phyloP scores from a whole-genome alignment of 495 filamentous ascomycete genomes.

The Amniculicola lignicola region DNA sequence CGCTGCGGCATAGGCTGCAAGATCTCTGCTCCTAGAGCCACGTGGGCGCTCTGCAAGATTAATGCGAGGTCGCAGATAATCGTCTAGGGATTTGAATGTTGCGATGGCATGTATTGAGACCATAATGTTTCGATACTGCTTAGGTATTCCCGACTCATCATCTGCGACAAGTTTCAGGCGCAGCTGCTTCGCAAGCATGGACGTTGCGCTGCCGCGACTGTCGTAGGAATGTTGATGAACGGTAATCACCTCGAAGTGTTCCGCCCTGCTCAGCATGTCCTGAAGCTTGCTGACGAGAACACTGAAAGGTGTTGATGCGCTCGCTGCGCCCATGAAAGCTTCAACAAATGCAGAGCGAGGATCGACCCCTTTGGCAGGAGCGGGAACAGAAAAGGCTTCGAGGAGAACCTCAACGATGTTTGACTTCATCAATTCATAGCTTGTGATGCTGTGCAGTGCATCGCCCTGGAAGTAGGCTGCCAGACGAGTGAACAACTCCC shows the following conservation, averaged over 20 bases:
- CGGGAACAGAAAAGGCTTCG: constrained; percentile 67
- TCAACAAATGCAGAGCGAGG: constrained; percentile 83
- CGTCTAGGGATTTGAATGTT: constrained; percentile 93
- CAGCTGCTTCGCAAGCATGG: constrained; percentile 95
- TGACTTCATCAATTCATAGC: constrained; percentile 87
- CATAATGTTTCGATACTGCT: constrained; percentile 85
- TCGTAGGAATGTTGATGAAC: constrained; percentile 92
- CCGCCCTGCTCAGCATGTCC: constrained; percentile 89
- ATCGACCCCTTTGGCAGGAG: constrained; percentile 46
- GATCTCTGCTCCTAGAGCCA: constrained; percentile 62
- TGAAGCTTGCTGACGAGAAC: constrained; percentile 91
- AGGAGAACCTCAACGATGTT: constrained; percentile 81
- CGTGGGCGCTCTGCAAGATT: constrained; percentile 77
- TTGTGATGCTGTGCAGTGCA: constrained; percentile 90
- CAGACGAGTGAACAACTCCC: constrained; percentile 67
- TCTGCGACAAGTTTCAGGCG: constrained; percentile 85
- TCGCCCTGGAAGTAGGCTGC: constrained; percentile 88
- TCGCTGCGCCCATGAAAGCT: constrained; percentile 83
- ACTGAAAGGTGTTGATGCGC: constrained; percentile 79
- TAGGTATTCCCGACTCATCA: constrained; percentile 80
- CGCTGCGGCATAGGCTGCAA: constrained; percentile 76
- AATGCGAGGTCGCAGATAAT: constrained; percentile 91
- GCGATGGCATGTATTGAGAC: constrained; percentile 98
- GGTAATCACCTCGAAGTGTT: constrained; percentile 96
- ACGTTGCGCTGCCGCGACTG: constrained; percentile 85